Evolutionary conservation across 2,329 filamentous ascomycete species (phyloP).

Genomic region (Aspergillus latus): DNA sequence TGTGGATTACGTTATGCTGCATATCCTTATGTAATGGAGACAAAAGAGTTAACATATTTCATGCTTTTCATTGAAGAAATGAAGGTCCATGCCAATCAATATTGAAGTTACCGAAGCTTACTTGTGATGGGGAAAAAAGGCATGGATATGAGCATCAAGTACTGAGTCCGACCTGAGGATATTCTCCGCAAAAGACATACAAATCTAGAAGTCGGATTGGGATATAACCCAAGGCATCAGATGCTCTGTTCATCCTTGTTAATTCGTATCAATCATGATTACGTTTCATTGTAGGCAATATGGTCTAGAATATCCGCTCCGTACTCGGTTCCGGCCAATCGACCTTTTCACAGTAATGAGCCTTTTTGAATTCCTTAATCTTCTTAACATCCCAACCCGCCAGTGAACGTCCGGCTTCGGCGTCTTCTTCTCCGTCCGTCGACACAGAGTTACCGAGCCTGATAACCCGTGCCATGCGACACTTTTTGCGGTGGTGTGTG

Average conservation of each 20-base stretch:
- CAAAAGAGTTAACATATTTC: too few relatives aligned
- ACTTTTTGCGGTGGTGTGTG: constrained; percentile 26
- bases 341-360: constrained; percentile 21
- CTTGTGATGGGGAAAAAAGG: too few relatives aligned
- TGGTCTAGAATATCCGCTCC: constrained; percentile 12
- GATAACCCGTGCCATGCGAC: constrained; percentile 26
- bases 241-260: neutral
- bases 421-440: neutral
- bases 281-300: neutral
- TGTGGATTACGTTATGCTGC: too few relatives aligned
- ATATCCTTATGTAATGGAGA: too few relatives aligned
- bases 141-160: too few relatives aligned
- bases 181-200: neutral
- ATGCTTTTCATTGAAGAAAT: too few relatives aligned
- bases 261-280: neutral
- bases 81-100: too few relatives aligned
- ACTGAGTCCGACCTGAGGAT: too few relatives aligned
- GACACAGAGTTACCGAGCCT: constrained; percentile 23
- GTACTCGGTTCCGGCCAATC: constrained; percentile 16
- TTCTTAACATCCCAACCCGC: constrained; percentile 33
- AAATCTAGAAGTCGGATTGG: neutral
- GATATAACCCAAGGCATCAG: neutral
- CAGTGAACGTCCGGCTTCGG: constrained; percentile 12
- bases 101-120: too few relatives aligned
- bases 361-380: constrained; percentile 23